Evolutionary conservation across 495 filamentous ascomycete genomes (phyloP).

Genomic region (Filosporella fistucella): DNA sequence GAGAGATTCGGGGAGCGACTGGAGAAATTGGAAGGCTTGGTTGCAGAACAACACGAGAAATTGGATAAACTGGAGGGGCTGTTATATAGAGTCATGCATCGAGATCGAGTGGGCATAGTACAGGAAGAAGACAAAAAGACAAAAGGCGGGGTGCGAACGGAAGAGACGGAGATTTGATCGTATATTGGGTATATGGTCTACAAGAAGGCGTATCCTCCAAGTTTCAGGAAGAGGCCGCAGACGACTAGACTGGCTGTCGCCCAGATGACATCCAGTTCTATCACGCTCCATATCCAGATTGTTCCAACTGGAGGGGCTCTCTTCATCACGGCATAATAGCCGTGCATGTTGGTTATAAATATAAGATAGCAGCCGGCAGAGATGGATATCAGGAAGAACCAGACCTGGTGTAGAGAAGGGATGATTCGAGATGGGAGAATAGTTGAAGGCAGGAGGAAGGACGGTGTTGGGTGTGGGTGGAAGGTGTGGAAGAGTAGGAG

Average conservation of each 20-base stretch:
- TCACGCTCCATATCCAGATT: conserved; percentile 88
- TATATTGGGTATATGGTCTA: too few species aligned
- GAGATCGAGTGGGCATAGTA: conserved; percentile 9
- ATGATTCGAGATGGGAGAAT: conserved; percentile 41
- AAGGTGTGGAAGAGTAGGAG: conserved; percentile 55
- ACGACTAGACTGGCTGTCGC: conserved; percentile 56
- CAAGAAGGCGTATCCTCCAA: conserved; percentile 54
- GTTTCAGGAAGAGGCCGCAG: conserved; percentile 63
- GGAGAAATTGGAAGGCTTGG: conserved; percentile 23
- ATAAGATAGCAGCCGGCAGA: conserved; percentile 72
- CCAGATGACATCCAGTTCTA: conserved; percentile 74
- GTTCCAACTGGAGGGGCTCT: conserved; percentile 82
- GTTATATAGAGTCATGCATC: conserved; percentile 25
- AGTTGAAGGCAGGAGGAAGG: conserved; percentile 35
- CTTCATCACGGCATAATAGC: conserved; percentile 90
- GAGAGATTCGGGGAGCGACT: conserved; percentile 16
- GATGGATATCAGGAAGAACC: conserved; percentile 54
- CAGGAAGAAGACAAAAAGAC: background rate
- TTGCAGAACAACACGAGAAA: conserved; percentile 25
- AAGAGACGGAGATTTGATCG: background rate
- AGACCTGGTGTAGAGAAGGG: conserved; percentile 45
- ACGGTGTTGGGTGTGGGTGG: conserved; percentile 46
- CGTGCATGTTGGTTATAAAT: conserved; percentile 68
- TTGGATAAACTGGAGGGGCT: conserved; percentile 27
- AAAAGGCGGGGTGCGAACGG: background rate